Evolutionary conservation across 768 basidiomycete genomes (phyloP), one percentile per base, ranked within the genome.

Genomic region (Crepidotus variabilis): DNA sequence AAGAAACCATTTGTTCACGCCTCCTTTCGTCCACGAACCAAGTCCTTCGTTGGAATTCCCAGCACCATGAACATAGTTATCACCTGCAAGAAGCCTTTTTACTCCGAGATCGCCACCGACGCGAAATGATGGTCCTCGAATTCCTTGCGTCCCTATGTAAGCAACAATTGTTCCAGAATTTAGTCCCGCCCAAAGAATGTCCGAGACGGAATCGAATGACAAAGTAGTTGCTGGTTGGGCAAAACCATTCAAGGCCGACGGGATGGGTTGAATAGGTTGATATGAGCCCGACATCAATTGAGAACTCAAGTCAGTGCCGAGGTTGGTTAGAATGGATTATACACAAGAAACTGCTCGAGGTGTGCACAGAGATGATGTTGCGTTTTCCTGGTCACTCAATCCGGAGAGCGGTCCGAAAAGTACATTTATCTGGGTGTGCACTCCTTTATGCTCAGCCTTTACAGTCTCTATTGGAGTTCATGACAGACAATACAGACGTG

Each of bases 191-290:
- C 94, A 97, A 34, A 99, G 74, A 6, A 88, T 83, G 69, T 98
- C 94, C 0, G 92, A 91, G 20, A 90, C 86, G 7, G 93, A 88
- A 71, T 99, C 96, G 68, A 98, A 95, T 0, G 87, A 83, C 55
- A 97, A 77, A 0, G 92, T 83, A 21, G 90, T 87, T 49, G 90
- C 77, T 22, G 87, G 80, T 62, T 83, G 80, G 24, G 68, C 68
- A 60, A 74, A 78, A 22, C 63, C 63, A 57, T 54, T 56, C 55
- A 62, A 28, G 34, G 63, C 52, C 22, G 60, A 50, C 20, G 59
- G 56, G 45, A 69, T 65, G 21, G 67, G 59, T 32, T 63, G 33
- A 18, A 68, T 65, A 23, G 54, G 51, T 33, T 55, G 61, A 60
- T 69, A 69, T 18, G 64, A 60, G 34, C 56, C 62, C 28, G 63